Conservation (phyloP, 2,329 filamentous ascomycete genomes). For the Ophiostoma australiae region DNA sequence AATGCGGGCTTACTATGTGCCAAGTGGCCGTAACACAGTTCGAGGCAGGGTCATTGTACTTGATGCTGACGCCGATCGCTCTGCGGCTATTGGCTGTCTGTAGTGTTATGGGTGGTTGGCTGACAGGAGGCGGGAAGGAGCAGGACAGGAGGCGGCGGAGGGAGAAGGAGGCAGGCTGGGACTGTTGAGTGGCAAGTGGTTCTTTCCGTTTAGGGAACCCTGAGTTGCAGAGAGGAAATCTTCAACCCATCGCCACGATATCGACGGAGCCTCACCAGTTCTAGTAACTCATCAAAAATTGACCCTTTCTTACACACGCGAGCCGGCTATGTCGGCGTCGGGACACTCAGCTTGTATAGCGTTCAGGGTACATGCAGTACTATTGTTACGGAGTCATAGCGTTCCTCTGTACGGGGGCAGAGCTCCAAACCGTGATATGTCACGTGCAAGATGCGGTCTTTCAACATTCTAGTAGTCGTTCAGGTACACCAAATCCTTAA, state of each 20-base stretch:
- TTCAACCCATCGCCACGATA: not conserved
- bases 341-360: not conserved
- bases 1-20: not conserved
- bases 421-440: not conserved
- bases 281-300: too few species aligned
- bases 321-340: slow-evolving; percentile 3
- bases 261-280: not conserved
- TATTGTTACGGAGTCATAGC: not conserved
- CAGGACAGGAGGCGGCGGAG: too few species aligned
- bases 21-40: not conserved
- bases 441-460: not conserved
- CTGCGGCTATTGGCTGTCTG: not conserved
- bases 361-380: too few species aligned
- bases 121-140: not conserved
- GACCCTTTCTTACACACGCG: not conserved
- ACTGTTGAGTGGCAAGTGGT: not conserved
- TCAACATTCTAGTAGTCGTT: not conserved
- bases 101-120: not conserved
- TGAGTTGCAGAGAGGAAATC: not conserved
- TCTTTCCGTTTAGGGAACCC: not conserved
- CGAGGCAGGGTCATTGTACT: not conserved
- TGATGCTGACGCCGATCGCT: not conserved
- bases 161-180: not conserved
- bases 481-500: not conserved
- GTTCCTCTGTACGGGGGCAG: too few species aligned